phyloP scores from a whole-genome alignment of 192 early-diverging fungal genomes.

The Obelidium mucronatum region DNA sequence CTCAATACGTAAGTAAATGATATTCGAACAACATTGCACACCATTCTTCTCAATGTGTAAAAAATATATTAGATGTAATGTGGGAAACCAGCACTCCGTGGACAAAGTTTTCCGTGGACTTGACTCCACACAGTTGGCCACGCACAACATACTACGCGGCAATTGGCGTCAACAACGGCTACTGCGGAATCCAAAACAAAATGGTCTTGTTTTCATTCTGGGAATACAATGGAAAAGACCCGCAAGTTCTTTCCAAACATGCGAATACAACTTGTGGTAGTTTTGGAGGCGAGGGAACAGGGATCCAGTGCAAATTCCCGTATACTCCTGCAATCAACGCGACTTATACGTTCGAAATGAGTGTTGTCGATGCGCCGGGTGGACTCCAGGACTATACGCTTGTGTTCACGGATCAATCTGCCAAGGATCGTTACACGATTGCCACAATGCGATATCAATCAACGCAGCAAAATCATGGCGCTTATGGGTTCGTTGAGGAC shows the following conservation, averaged over 20 bases:
- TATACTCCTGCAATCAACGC: not conserved
- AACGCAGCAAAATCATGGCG: conserved; percentile 1
- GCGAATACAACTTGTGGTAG: not conserved
- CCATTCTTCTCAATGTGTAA: too few relatives aligned
- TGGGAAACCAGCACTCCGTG: conserved; percentile 8
- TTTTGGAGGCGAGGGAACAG: conserved; percentile 21
- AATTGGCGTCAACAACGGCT: conserved; percentile 14
- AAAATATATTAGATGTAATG: too few relatives aligned
- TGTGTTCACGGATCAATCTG: not conserved
- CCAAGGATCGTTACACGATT: not conserved
- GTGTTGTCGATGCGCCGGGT: not conserved
- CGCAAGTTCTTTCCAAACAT: not conserved
- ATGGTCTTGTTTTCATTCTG: conserved; percentile 6
- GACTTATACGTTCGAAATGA: conserved; percentile 13
- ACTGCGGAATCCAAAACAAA: conserved; percentile 24
- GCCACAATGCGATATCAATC: not conserved
- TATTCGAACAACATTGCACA: too few relatives aligned
- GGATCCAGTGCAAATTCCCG: conserved; percentile 7
- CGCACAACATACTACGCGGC: conserved; percentile 23
- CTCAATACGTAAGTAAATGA: too few relatives aligned
- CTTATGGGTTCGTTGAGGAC: conserved; percentile 26
- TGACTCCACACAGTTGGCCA: conserved; percentile 13
- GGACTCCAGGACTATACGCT: conserved; percentile 15
- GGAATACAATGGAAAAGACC: not conserved
- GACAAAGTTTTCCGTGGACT: not conserved